Base-by-base conservation (phyloP, 208 protist genomes). In the Leishmania aethiopica region DNA sequence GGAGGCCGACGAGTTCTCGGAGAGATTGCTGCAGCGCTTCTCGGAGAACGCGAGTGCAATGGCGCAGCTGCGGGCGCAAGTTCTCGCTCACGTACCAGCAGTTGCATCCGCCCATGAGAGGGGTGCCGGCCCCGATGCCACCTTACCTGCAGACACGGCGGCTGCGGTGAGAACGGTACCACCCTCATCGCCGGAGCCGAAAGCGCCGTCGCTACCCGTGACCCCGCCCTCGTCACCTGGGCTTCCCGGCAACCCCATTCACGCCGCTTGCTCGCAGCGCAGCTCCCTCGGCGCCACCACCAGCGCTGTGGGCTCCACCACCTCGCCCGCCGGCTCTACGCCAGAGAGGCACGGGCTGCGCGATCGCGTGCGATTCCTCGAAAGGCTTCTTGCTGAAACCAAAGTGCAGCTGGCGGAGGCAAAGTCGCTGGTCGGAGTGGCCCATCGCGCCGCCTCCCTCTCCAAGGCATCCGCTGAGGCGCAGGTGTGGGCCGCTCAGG, bases 1-100 rank as follows among this genome's bases (percentile, higher is more conserved):
- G 2, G 88, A 89, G 47, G 79, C 89, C 60, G 86, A 91, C 25
- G 64, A 22, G 57, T 89, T 93, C 78, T 89, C 88, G 0, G 83
- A 80, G 25, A 75, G 55, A 8, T 67, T 91, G 15, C 75, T 91
- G 73, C 66, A 59, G 51, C 86, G 81, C 47, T 91, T 84, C 37
- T 60, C 84, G 72, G 71, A 67, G 35, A 87, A 91, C 73, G 55
- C 73, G 64, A 55, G 7, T 4, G 77, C 71, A 53, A 83, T 89
- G 82, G 55, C 66, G 57, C 60, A 32, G 32, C 40, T 84, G 37
- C 69, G 62, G 67, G 32, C 35, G n/a, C 45, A 72, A 28, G 71
- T 82, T 28, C 37, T 47, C 35, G 5, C 69, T 47, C 6, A 73
- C 17, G 42, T 37, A 47, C 19, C 13, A 3, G 25, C 5, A 5